These are phyloP conservation scores for Trapa incisa DNA, from an alignment of 345 rosid species.

Conservation along the genomic window DNA sequence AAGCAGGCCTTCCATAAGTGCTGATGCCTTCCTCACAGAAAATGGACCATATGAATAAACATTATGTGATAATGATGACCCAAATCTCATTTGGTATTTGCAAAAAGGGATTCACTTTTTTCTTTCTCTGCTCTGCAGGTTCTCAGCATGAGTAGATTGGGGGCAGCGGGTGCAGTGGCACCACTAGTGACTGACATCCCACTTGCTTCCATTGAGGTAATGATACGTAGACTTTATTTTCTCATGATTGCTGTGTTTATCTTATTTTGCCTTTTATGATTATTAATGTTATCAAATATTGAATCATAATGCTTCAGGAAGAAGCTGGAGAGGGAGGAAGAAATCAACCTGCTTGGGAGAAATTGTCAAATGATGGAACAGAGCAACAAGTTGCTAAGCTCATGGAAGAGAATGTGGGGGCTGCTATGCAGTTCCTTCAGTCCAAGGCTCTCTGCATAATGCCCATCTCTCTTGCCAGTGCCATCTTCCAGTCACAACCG, in stretches of 20 bases:
- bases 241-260: not conserved
- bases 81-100: not conserved
- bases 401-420: slow-evolving; percentile 96
- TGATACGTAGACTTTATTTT: slow-evolving; percentile 3
- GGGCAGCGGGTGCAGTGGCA: slow-evolving; percentile 97
- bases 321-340: slow-evolving; percentile 75
- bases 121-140: slow-evolving; percentile 36
- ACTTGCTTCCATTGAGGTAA: slow-evolving; percentile 83
- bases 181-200: slow-evolving; percentile 96
- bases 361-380: slow-evolving; percentile 92
- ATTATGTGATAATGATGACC: not conserved
- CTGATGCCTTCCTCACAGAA: not conserved
- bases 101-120: too few relatives aligned
- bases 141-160: slow-evolving; percentile 97
- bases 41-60: slow-evolving; percentile 6
- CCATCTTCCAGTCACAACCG: slow-evolving; percentile 76
- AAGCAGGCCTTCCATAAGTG: not conserved
- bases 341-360: slow-evolving; percentile 89
- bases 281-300: slow-evolving; percentile 1
- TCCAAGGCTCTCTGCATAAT: slow-evolving; percentile 97
- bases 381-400: slow-evolving; percentile 90
- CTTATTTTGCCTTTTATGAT: slow-evolving; percentile 6
- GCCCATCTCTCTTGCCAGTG: slow-evolving; percentile 92
- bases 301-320: slow-evolving; percentile 31
- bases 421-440: slow-evolving; percentile 96